Conservation (phyloP, 495 filamentous ascomycete species). For the Penicillium pulvis region DNA sequence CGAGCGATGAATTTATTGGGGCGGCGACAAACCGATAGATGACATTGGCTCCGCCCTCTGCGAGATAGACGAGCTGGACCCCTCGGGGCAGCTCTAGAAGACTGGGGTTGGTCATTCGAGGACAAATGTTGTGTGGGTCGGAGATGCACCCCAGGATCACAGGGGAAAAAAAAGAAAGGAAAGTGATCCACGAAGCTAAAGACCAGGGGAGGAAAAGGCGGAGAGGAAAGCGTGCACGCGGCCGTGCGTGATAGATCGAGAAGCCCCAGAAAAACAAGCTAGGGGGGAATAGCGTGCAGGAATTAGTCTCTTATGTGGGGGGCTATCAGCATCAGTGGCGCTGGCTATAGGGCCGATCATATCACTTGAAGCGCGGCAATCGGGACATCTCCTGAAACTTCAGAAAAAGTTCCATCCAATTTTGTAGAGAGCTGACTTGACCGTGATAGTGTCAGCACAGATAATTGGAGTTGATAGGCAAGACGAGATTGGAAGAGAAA, state of each 20-base stretch:
- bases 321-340: constrained; percentile 31
- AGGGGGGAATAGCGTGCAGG: constrained; percentile 30
- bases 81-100: constrained; percentile 43
- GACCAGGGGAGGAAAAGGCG: neutral
- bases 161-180: neutral
- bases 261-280: constrained; percentile 2
- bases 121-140: constrained; percentile 6
- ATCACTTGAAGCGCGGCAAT: constrained; percentile 6
- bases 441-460: neutral
- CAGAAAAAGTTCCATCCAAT: neutral
- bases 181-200: neutral
- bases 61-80: constrained; percentile 53
- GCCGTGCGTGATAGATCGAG: constrained; percentile 5
- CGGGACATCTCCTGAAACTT: neutral
- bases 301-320: constrained; percentile 25
- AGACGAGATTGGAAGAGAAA: neutral
- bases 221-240: constrained; percentile 1
- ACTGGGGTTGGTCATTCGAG: constrained; percentile 43
- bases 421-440: neutral
- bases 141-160: neutral
- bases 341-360: constrained; percentile 22
- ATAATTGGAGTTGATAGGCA: neutral
- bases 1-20: constrained; percentile 19
- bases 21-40: constrained; percentile 61
- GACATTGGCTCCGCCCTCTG: constrained; percentile 72